phyloP scores from a whole-genome alignment of 2,329 filamentous ascomycete genomes.

The Fusarium sulawesiense region DNA sequence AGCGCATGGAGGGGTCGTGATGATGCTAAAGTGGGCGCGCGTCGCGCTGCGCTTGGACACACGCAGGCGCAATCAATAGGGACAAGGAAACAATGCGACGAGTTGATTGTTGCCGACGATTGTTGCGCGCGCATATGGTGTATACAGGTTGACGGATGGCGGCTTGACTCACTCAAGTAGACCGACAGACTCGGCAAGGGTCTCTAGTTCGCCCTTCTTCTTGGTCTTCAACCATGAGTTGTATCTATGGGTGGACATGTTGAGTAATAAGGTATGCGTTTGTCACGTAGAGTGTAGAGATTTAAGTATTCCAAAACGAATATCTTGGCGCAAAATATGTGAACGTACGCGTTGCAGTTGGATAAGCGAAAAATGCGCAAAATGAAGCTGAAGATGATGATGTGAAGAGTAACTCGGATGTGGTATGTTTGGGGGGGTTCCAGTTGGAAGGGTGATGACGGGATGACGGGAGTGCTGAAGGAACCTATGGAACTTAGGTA shows the following conservation, averaged over 20 bases:
- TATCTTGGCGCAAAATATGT: neutral
- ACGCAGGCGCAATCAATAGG: slow-evolving; percentile 32
- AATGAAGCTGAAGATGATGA: slow-evolving; percentile 31
- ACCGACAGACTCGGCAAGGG: slow-evolving; percentile 77
- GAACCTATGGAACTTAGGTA: neutral
- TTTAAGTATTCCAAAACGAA: neutral
- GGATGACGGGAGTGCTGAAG: slow-evolving; percentile 12
- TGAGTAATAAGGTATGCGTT: slow-evolving; percentile 7
- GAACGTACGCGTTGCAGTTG: neutral
- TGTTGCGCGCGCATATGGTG: neutral
- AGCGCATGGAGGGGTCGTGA: slow-evolving; percentile 21
- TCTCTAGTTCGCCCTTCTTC: slow-evolving; percentile 82
- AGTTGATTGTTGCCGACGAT: neutral
- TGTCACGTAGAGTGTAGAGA: slow-evolving; percentile 46
- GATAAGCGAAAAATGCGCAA: slow-evolving; percentile 8
- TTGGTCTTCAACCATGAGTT: slow-evolving; percentile 83
- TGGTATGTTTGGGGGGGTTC: slow-evolving; percentile 22
- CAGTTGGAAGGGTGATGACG: slow-evolving; percentile 31
- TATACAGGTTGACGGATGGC: neutral
- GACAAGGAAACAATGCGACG: slow-evolving; percentile 19
- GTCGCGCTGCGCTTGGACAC: slow-evolving; percentile 38
- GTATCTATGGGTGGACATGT: slow-evolving; percentile 49
- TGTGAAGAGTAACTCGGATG: slow-evolving; percentile 29
- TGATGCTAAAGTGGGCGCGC: slow-evolving; percentile 23
- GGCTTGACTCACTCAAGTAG: slow-evolving; percentile 73